phyloP scores from a whole-genome alignment of 2,329 filamentous ascomycete species.

The Coleophoma crateriformis region DNA sequence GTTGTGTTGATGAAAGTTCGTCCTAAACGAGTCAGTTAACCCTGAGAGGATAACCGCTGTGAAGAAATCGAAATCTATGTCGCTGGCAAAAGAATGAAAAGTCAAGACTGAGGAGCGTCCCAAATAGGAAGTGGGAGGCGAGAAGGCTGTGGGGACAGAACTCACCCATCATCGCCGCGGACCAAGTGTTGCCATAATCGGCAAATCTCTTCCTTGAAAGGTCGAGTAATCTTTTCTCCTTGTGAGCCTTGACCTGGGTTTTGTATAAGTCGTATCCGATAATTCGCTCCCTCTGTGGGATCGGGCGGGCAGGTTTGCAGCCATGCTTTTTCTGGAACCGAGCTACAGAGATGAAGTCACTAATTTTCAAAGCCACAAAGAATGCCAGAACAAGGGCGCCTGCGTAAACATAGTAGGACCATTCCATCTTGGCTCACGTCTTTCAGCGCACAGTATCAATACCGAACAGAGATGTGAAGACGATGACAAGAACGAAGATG shows the following conservation, averaged over 20 bases:
- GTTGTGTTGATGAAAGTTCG: constrained; percentile 37
- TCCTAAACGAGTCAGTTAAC: neutral
- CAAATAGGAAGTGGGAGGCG: too few species aligned
- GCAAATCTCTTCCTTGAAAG: constrained; percentile 16
- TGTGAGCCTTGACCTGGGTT: constrained; percentile 11
- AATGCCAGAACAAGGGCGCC: neutral
- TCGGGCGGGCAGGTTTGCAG: constrained; percentile 17
- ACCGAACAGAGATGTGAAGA: too few species aligned
- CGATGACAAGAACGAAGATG: too few species aligned
- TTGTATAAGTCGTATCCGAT: constrained; percentile 19
- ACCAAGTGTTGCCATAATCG: constrained; percentile 22
- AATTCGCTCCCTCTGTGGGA: constrained; percentile 24
- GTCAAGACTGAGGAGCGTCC: too few species aligned
- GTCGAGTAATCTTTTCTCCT: constrained; percentile 14
- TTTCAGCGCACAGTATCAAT: too few species aligned
- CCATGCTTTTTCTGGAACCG: constrained; percentile 20
- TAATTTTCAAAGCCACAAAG: constrained; percentile 5
- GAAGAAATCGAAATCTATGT: too few species aligned
- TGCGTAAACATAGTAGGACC: neutral
- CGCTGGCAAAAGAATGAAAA: too few species aligned
- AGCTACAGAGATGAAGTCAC: constrained; percentile 7
- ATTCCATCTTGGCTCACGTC: too few species aligned
- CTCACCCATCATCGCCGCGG: constrained; percentile 21
- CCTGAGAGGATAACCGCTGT: too few species aligned
- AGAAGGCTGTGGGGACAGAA: neutral